phyloP scores from a whole-genome alignment of 2,329 filamentous ascomycete genomes.

The Eurotiales sp. region DNA sequence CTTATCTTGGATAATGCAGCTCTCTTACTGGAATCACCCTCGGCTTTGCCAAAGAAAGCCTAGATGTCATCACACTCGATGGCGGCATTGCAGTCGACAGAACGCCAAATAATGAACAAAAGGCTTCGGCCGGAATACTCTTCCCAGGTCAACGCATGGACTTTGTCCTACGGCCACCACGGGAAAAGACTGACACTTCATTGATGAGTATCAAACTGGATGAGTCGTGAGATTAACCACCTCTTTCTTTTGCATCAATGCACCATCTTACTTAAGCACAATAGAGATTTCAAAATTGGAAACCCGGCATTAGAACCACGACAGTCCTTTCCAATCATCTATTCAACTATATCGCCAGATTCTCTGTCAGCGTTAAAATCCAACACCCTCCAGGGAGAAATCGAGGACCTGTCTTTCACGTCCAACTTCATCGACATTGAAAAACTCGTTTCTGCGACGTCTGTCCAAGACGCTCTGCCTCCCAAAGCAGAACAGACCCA shows the following conservation, averaged over 20 bases:
- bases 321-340: slow-evolving; percentile 35
- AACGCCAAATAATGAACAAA: slow-evolving; percentile 13
- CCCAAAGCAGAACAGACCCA: slow-evolving; percentile 36
- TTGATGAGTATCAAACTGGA: slow-evolving; percentile 33
- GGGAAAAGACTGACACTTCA: slow-evolving; percentile 11
- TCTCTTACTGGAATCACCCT: slow-evolving; percentile 41
- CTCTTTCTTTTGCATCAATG: neutral
- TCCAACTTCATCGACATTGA: slow-evolving; percentile 24
- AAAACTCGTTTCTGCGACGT: slow-evolving; percentile 21
- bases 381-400: neutral
- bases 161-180: slow-evolving; percentile 28
- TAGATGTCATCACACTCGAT: slow-evolving; percentile 41
- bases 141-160: slow-evolving; percentile 47
- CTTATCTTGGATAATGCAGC: slow-evolving; percentile 18
- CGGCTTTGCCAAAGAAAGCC: slow-evolving; percentile 24
- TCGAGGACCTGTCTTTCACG: neutral
- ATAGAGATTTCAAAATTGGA: slow-evolving; percentile 42
- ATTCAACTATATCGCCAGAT: neutral
- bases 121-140: slow-evolving; percentile 38
- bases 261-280: slow-evolving; percentile 10
- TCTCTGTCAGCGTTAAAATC: neutral
- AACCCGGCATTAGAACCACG: slow-evolving; percentile 39
- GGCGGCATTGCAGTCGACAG: slow-evolving; percentile 33
- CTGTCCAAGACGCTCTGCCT: slow-evolving; percentile 27
- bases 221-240: slow-evolving; percentile 27